Evolutionary conservation across 495 filamentous ascomycete species (phyloP).

Genomic region (Tuber brumale): DNA sequence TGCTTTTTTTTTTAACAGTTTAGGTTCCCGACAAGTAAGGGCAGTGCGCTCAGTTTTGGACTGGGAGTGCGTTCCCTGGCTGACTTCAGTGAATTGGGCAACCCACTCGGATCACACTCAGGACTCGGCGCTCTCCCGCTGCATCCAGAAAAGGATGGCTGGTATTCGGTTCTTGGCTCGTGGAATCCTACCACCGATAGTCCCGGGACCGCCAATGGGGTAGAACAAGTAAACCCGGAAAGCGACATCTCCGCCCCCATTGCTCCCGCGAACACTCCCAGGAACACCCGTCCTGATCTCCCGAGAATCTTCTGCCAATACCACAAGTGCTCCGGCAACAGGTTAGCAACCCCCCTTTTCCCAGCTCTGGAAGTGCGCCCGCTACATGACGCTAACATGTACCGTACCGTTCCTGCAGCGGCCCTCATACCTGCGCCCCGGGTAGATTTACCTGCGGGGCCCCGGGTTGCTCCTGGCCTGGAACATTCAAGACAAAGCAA

Average conservation of each 20-base stretch:
- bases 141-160: background rate
- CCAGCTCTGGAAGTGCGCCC: background rate
- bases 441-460: background rate
- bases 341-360: background rate
- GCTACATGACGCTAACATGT: background rate
- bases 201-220: background rate
- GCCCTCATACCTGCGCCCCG: background rate
- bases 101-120: no score
- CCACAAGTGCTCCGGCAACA: background rate
- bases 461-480: background rate
- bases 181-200: background rate
- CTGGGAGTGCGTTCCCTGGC: no score
- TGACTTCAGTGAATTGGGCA: no score
- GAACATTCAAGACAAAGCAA: background rate
- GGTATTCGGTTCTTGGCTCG: background rate
- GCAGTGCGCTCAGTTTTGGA: no score
- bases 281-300: background rate
- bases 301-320: background rate
- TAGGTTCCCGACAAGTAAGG: no score
- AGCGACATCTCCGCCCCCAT: background rate
- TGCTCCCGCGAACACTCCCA: background rate
- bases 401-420: background rate
- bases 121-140: background rate
- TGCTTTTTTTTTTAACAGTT: slow-evolving; percentile 1
- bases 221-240: background rate